Evolutionary conservation across 1,139 yeast species (phyloP), one percentile per base, ranked within the genome.

Genomic region (Protomyces inouyei): DNA sequence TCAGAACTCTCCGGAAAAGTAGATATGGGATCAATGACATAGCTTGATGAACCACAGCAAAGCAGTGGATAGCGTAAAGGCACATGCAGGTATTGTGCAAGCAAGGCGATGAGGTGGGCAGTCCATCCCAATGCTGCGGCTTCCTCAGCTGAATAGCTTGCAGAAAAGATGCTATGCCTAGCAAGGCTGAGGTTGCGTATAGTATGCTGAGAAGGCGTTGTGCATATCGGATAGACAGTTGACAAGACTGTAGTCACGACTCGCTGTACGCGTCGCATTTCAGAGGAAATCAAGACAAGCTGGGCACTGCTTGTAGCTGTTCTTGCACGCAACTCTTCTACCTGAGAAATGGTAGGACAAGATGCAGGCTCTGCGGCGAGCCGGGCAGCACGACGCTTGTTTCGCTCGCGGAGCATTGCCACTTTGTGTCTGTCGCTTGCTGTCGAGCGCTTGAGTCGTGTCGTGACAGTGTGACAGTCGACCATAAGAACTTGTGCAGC

Each of bases 21-120:
- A 28, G 57, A 46, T 16, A 82, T 78, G 2, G 82, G 81, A 70
- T 83, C 86, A 54, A 76, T 71, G 36, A 83, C 77, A 67, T 79
- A 81, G 0, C 85, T 80, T 48, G 78, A 80, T 16, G 83, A 79
- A 2, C 86, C 85, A 65, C 76, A 76, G 12, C 80, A 79, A 55
- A 77, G 78, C 1, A 83, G 73, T 1, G 85, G 85, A 68, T 83
- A 83, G 57, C 84, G 74, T 57, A 83, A 71, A 1, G 84, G 80
- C 1, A 82, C 76, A 10, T 75, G 76, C 56, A 83, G 71, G 67
- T 82, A 80, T 40, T 72, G 71, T 0, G 85, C 76, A 3, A 83
- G 70, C 10, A 78, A 67, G 12, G 72, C 71, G 2, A 82, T 76
- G 3, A 83, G 71, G 45, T 82, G 82, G 8, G 82, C 75, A 1